Conservation (phyloP, 2,329 filamentous ascomycete species). For the Neonectria punicea region DNA sequence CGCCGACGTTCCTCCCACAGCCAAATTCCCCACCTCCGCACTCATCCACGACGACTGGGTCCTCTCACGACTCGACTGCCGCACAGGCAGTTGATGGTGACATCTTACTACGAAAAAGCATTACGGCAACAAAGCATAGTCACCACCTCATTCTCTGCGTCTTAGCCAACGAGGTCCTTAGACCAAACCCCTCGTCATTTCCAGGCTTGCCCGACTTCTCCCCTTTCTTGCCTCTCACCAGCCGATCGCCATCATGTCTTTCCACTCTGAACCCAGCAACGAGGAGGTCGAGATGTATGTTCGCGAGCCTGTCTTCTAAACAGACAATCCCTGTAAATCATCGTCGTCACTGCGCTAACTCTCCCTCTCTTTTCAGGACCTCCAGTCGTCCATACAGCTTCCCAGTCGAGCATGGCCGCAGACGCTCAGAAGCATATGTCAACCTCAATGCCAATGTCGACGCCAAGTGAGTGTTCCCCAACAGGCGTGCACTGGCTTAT, state of each 20-base stretch:
- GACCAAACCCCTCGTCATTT: constrained; percentile 9
- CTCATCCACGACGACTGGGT: constrained; percentile 21
- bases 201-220: neutral
- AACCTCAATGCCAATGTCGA: constrained; percentile 59
- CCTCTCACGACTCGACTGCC: constrained; percentile 19
- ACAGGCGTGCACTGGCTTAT: neutral
- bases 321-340: neutral
- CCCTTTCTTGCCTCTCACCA: neutral
- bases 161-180: constrained; percentile 1
- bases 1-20: constrained; percentile 4
- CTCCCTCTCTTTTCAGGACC: constrained; percentile 34
- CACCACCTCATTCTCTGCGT: constrained; percentile 1
- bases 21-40: constrained; percentile 32
- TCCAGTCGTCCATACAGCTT: constrained; percentile 44
- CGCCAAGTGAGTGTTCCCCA: constrained; percentile 53
- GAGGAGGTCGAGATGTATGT: constrained; percentile 44
- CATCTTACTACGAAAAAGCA: constrained; percentile 1
- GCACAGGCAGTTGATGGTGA: constrained; percentile 9
- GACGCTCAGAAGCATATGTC: constrained; percentile 46
- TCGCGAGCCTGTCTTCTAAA: neutral
- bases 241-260: constrained; percentile 20
- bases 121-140: neutral
- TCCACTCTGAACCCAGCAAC: constrained; percentile 35
- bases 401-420: constrained; percentile 51
- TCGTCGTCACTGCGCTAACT: constrained; percentile 28